Percentiles rank a stretch among this genome's conserved stretches.
phyloP scores from a whole-genome alignment of 2,329 filamentous ascomycete species.

The Pseudogymnoascus sp. region DNA sequence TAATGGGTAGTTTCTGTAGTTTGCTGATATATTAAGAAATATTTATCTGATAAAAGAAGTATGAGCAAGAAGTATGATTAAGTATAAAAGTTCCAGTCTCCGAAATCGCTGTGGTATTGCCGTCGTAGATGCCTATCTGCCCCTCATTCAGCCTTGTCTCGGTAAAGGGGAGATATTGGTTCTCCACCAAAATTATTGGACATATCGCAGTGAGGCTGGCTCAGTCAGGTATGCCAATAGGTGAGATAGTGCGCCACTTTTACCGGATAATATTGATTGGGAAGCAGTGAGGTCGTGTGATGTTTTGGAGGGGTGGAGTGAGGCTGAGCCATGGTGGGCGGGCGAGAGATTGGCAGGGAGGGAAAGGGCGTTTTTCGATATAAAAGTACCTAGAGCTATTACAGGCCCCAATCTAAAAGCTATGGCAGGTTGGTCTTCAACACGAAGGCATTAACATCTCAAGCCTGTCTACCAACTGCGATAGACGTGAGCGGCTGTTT shows the following conservation, averaged over 20 bases:
- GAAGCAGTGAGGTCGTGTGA: not conserved
- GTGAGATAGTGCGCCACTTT: not conserved
- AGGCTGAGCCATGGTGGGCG: not conserved
- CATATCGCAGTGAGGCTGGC: not conserved
- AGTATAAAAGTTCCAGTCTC: not conserved
- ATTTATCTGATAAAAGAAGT: not conserved
- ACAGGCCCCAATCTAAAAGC: too few species aligned
- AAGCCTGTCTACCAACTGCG: too few species aligned
- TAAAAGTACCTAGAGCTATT: too few species aligned
- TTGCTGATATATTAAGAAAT: not conserved
- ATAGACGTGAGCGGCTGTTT: too few species aligned
- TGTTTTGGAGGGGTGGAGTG: not conserved
- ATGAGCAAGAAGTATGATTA: conserved; percentile 1
- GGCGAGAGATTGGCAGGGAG: not conserved
- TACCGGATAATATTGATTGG: not conserved
- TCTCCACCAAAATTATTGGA: not conserved
- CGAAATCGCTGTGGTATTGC: not conserved
- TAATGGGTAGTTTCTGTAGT: not conserved
- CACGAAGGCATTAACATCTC: too few species aligned
- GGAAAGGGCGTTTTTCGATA: too few species aligned
- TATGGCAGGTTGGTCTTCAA: too few species aligned
- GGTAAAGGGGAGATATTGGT: not conserved
- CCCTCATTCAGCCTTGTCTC: not conserved
- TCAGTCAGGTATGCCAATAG: not conserved
- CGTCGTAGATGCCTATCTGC: not conserved